Evolutionary conservation across 192 early-diverging fungal species (phyloP), one percentile per base, ranked within the genome.

Genomic region (Mortierella claussenii): DNA sequence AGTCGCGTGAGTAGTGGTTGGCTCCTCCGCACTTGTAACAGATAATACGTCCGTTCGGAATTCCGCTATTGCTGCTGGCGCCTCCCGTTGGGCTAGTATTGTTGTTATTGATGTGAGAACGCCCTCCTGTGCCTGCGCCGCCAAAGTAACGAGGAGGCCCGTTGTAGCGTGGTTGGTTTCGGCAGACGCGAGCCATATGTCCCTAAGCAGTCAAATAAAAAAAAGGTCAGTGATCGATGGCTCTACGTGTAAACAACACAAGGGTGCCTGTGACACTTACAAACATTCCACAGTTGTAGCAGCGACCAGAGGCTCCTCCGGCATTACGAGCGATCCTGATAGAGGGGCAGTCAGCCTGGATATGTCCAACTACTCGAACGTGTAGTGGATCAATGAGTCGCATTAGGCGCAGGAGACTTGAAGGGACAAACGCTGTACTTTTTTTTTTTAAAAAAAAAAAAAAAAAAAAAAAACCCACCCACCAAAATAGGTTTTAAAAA

Each of bases 311-410:
- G 2, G 53, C 60, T 0, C 56, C 78, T 5, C 78, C 71, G 44
- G 71, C 65, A 49, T 60, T 55, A 4, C 64, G 58, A 5, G 54
- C 65, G 4, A 79, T 49, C 54, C 82, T 76, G 42, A 79, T 65
- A n/a, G 66, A 65, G 26, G 83, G 80, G 59, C 85, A 86, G 40
- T 84, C 82, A 30, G 81, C 80, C 58, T 82, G 82, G 43, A 83
- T 73, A 76, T 86, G 85, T 33, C 85, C 85, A 56, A 82, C 85
- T 86, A 70, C 4, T n/a, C n/a, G n/a, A n/a, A n/a, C n/a, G n/a
- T n/a, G n/a, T n/a, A n/a, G n/a, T n/a, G n/a, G n/a, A n/a, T n/a
- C n/a, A n/a, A n/a, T n/a, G n/a, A n/a, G n/a, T n/a, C n/a, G n/a
- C n/a, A n/a, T n/a, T n/a, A n/a, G n/a, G n/a, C n/a, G n/a, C n/a